These are phyloP conservation scores for Scheffersomyces lignicola DNA, from an alignment of 1,139 yeast species.

Conservation along the genomic window DNA sequence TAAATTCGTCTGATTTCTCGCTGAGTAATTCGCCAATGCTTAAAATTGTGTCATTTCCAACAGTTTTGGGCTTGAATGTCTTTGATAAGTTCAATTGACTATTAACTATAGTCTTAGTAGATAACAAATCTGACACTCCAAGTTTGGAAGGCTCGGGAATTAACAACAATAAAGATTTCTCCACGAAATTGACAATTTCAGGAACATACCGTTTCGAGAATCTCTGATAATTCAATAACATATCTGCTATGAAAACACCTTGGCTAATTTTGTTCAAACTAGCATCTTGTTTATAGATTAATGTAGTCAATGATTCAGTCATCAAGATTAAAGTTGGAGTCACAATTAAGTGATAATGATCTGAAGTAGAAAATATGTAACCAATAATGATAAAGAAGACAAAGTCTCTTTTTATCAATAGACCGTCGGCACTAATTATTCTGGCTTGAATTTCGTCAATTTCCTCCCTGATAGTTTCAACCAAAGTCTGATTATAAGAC, in stretches of 20 bases:
- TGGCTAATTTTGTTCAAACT: constrained; percentile 41
- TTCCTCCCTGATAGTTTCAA: constrained; percentile 41
- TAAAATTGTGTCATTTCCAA: constrained; percentile 4
- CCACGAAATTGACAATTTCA: constrained; percentile 65
- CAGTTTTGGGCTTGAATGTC: constrained; percentile 12
- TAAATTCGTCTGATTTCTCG: constrained; percentile 14
- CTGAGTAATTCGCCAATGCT: constrained; percentile 20
- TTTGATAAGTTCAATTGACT: constrained; percentile 22
- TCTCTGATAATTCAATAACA: constrained; percentile 70
- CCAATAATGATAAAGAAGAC: constrained; percentile 73
- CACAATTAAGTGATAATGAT: constrained; percentile 87
- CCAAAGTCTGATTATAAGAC: constrained; percentile 62
- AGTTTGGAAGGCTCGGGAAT: constrained; percentile 41
- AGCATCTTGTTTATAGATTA: constrained; percentile 33
- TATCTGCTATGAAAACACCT: constrained; percentile 63
- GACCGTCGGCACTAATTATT: constrained; percentile 24
- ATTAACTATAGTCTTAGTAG: constrained; percentile 8
- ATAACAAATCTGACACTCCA: constrained; percentile 5
- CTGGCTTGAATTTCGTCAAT: constrained; percentile 49
- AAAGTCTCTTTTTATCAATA: constrained; percentile 54
- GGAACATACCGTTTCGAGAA: constrained; percentile 80
- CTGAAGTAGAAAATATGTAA: constrained; percentile 84
- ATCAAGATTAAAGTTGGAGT: constrained; percentile 80
- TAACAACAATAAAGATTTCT: constrained; percentile 49
- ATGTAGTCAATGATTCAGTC: constrained; percentile 57